Evolutionary conservation across 2,329 filamentous ascomycete species (phyloP), one percentile per base, ranked within the genome.

Genomic region (Plenodomus lindquistii): DNA sequence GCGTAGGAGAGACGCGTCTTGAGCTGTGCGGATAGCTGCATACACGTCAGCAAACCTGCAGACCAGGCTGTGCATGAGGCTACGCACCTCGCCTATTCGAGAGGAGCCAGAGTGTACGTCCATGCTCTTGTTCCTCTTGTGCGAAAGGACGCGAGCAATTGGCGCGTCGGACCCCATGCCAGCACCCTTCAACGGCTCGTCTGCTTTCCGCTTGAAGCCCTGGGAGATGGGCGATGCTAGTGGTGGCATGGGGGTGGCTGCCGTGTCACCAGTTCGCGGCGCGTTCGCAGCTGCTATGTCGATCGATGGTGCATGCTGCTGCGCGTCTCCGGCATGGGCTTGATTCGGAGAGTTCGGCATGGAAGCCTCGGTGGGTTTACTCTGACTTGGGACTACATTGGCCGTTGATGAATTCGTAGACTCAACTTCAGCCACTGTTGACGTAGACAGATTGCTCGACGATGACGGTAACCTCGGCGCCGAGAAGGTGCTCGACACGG

Each of bases 1-100:
- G 93, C 93, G 72, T 97, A 97, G 6, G 91, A 90, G 21, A 97
- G 81, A 62, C 91, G 88, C 42, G 91, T 86, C 67, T 87, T 88
- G 43, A 97, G 81, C 66, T 93, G 88, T 45, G 86, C 83, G 35
- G 89, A 91, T 44, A 90, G 76, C 88, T 91, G 69, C 38, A 62
- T 52, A 50, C 36, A 42, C 48, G 52, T 71, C 48, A 71, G 66
- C 54, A 45, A 37, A 53, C 42, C 50, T 50, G 46, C 45, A 47
- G 44, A 46, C 35, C 24, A 42, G 20, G 38, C 45, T 42, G 40
- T 24, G 5, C 40, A 49, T 36, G 38, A 19, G 42, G 27, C 34
- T 5, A 78, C 78, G 61, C 79, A 94, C 88, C 80, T 95, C 89
- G 70, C 88, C 87, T 60, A 93, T 89, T 59, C 85, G 86, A 63